phyloP scores from a whole-genome alignment of 208 protist genomes.

The Trypanosoma melophagium region DNA sequence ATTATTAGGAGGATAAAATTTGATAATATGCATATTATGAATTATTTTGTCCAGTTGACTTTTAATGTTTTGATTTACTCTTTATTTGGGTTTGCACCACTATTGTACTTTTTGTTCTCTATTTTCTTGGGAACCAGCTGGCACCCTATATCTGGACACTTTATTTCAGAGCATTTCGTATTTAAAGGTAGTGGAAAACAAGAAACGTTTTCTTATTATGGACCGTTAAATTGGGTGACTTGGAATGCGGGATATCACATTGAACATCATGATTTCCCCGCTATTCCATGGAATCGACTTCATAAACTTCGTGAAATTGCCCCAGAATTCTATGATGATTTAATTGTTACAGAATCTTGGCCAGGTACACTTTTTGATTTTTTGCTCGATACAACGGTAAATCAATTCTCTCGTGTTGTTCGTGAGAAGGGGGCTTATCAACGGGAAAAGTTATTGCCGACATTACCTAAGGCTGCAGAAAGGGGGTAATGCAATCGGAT shows the following conservation, averaged over 20 bases:
- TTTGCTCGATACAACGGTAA: slow-evolving; percentile 69
- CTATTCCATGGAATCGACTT: slow-evolving; percentile 90
- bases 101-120: slow-evolving; percentile 79
- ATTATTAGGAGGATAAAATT: slow-evolving; percentile 67
- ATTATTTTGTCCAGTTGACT: slow-evolving; percentile 50
- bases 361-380: slow-evolving; percentile 78
- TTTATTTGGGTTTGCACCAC: slow-evolving; percentile 54
- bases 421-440: slow-evolving; percentile 50
- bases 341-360: slow-evolving; percentile 80
- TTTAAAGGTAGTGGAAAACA: slow-evolving; percentile 68
- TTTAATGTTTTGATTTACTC: slow-evolving; percentile 46
- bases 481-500: neutral
- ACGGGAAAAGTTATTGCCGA: slow-evolving; percentile 57
- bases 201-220: slow-evolving; percentile 98
- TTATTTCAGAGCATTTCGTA: slow-evolving; percentile 94
- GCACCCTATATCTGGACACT: slow-evolving; percentile 91
- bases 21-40: slow-evolving; percentile 52
- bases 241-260: slow-evolving; percentile 97
- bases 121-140: slow-evolving; percentile 82
- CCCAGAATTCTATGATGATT: slow-evolving; percentile 92
- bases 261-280: slow-evolving; percentile 98
- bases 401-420: slow-evolving; percentile 74
- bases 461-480: slow-evolving; percentile 29
- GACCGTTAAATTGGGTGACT: slow-evolving; percentile 84
- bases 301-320: slow-evolving; percentile 85